These are phyloP conservation scores for Datisca glomerata DNA, from an alignment of 306 rosid species.

Conservation along the genomic window DNA sequence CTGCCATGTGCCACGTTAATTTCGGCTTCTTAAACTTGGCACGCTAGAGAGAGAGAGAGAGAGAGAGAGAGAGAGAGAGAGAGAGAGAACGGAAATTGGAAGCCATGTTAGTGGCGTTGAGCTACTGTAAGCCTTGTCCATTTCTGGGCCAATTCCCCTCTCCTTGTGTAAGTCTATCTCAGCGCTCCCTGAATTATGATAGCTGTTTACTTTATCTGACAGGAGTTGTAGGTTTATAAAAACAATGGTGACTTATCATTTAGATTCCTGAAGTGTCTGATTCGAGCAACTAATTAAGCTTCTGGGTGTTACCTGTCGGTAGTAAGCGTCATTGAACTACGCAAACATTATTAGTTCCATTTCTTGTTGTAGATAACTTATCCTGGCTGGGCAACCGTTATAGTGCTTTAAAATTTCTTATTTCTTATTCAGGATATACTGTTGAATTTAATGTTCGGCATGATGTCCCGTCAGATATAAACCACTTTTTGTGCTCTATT, in stretches of 20 bases:
- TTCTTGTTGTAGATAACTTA: too few species aligned
- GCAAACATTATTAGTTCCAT: neutral
- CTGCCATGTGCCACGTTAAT: too few species aligned
- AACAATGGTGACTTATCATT: neutral
- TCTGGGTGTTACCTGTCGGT: neutral
- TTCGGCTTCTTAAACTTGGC: too few species aligned
- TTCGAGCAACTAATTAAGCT: too few species aligned
- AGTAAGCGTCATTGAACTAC: neutral
- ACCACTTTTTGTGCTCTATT: neutral
- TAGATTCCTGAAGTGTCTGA: neutral
- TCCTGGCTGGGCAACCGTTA: neutral
- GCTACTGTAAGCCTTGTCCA: constrained; percentile 40
- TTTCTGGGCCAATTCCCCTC: constrained; percentile 29
- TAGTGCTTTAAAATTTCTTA: neutral
- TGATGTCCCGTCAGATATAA: too few species aligned
- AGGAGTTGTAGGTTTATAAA: neutral
- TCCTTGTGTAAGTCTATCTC: constrained; percentile 15
- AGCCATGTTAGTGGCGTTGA: constrained; percentile 36
- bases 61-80: neutral
- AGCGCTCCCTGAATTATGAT: neutral
- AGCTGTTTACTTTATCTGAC: neutral
- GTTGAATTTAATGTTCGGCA: neutral
- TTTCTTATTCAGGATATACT: neutral
- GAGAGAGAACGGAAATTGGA: neutral
- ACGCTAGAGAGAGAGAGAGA: too few species aligned